phyloP scores from a whole-genome alignment of 2,329 filamentous ascomycete genomes.

The Trichoderma pleuroti region DNA sequence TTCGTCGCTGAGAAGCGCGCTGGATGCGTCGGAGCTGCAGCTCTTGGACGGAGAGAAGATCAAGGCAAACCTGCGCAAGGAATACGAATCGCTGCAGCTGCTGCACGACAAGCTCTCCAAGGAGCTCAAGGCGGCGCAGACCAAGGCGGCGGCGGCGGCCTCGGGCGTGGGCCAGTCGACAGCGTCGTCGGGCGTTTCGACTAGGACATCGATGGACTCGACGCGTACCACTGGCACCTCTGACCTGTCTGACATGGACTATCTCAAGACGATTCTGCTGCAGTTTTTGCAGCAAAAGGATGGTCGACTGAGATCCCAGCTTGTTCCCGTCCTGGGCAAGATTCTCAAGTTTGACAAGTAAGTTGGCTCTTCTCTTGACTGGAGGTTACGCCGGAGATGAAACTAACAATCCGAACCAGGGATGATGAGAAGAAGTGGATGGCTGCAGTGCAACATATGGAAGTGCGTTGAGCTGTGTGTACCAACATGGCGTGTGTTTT shows the following conservation, averaged over 20 bases:
- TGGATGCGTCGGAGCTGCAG: slow-evolving; percentile 86
- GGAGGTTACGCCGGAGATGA: not conserved
- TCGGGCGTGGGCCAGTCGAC: slow-evolving; percentile 27
- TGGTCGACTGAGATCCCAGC: slow-evolving; percentile 68
- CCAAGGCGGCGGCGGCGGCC: slow-evolving; percentile 37
- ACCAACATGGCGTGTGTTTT: not conserved
- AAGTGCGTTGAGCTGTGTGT: slow-evolving; percentile 14
- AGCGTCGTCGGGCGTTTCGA: slow-evolving; percentile 34
- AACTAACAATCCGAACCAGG: slow-evolving; percentile 17
- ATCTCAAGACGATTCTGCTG: slow-evolving; percentile 76
- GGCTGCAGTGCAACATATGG: slow-evolving; percentile 27
- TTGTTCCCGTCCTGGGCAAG: slow-evolving; percentile 74
- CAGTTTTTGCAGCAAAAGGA: slow-evolving; percentile 81
- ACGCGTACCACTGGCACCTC: slow-evolving; percentile 30
- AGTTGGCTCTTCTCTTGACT: slow-evolving; percentile 32
- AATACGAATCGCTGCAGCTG: slow-evolving; percentile 73
- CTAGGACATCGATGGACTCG: slow-evolving; percentile 41
- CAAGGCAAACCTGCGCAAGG: slow-evolving; percentile 67
- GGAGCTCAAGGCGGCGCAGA: slow-evolving; percentile 53
- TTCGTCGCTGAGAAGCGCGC: slow-evolving; percentile 69
- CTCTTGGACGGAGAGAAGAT: slow-evolving; percentile 81
- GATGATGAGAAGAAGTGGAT: slow-evolving; percentile 29
- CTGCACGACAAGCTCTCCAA: slow-evolving; percentile 78
- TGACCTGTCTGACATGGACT: slow-evolving; percentile 51
- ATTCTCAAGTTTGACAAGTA: slow-evolving; percentile 74